Percentiles rank a stretch among this genome's conserved stretches.
phyloP scores from a whole-genome alignment of 108 stramenopile genomes.

The Cylindrotheca closterium region DNA sequence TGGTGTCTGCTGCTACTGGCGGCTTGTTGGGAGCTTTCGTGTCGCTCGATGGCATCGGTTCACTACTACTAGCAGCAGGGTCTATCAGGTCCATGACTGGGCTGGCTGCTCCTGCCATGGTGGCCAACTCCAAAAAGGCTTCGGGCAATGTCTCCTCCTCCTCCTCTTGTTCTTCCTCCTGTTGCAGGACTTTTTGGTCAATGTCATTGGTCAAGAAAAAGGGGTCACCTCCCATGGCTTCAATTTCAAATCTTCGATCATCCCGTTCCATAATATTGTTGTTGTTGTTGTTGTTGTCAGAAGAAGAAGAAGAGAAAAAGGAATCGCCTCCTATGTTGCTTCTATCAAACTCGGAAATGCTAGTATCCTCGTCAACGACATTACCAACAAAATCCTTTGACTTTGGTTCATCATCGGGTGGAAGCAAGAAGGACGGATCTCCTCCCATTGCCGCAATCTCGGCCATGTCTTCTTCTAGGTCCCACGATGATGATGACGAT shows the following conservation, averaged over 20 bases:
- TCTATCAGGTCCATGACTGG: background rate
- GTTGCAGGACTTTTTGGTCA: background rate
- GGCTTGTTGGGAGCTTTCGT: background rate
- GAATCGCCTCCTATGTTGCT: too few relatives aligned
- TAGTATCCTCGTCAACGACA: too few relatives aligned
- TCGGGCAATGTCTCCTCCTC: slow-evolving; percentile 1
- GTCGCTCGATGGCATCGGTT: background rate
- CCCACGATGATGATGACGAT: too few relatives aligned
- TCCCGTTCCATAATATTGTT: too few relatives aligned
- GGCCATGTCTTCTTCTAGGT: background rate
- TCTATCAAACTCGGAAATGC: too few relatives aligned
- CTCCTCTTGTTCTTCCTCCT: slow-evolving; percentile 1
- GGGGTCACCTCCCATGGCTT: slow-evolving; percentile 37
- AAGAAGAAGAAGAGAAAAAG: too few relatives aligned
- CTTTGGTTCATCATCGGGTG: background rate
- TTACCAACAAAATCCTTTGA: too few relatives aligned
- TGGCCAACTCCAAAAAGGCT: too few relatives aligned
- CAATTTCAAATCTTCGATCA: too few relatives aligned
- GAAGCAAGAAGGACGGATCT: background rate
- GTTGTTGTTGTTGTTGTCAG: too few relatives aligned
- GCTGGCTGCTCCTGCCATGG: too few relatives aligned
- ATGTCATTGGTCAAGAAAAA: slow-evolving; percentile 10
- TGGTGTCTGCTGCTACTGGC: background rate
- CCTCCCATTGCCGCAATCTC: background rate
- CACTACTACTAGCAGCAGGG: too few relatives aligned